Evolutionary conservation across 2,329 filamentous ascomycete species (phyloP), one percentile per base, ranked within the genome.

Genomic region (Hyphodiscus sp.): DNA sequence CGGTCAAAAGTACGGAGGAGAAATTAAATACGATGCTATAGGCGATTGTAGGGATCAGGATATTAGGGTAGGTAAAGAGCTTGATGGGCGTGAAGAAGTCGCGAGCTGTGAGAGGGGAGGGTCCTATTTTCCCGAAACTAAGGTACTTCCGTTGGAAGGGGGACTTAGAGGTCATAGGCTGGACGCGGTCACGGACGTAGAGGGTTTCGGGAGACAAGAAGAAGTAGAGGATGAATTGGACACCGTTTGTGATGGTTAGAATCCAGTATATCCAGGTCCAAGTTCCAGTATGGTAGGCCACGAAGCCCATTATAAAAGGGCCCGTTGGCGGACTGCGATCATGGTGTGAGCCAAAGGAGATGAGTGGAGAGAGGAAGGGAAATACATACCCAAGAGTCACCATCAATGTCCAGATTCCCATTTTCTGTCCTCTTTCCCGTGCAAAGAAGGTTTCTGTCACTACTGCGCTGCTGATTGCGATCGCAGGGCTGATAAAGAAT

Each of bases 11-110:
- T 10, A 82, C 75, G 41, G 70, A 75, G 33, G 67, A 72, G 62
- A 78, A 83, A 3, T 77, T 68, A 64, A 84, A 84, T 10, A 80
- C 69, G 72, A 84, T 79, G 2, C 77, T 66, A 62, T 84, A 82
- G 2, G 76, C 73, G 15, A 71, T 63, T 0, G 79, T 70, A 0
- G 80, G 77, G 8, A 83, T 70, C 42, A 77, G 58, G 20, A 82
- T 73, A 43, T 71, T 75, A 0, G 74, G 68, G 49, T 74, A 73
- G 2, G 67, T 67, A 50, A 71, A 71, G 7, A 82, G 68, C 19
- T 30, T 49, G 13, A 71, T 65, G 1, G 80, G 79, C 13, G 74
- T 72, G 45, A 81, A 62, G 55, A 83, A 83, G 50, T 81, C 79
- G 33, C 65, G 64, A 44, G 66, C 61, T 0, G 64, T 70, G 20